Evolutionary conservation across 2,329 filamentous ascomycete species (phyloP), one percentile per base, ranked within the genome.

Genomic region (Fusarium equiseti): DNA sequence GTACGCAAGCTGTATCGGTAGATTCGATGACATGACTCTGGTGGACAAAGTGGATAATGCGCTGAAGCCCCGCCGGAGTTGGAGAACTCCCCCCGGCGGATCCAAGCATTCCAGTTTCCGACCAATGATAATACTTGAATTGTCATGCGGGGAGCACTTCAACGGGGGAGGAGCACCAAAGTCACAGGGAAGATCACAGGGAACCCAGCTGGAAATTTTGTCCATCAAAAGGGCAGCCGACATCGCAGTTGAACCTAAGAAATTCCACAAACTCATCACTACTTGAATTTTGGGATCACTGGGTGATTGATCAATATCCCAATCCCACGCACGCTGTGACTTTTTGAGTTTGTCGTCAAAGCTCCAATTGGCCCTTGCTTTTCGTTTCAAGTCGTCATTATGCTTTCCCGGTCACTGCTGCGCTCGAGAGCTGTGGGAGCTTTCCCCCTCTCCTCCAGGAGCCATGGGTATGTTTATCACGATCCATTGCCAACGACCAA

Each of bases 171-270:
- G 46, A 43, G 44, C 45, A 38, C 60, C 66, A 49, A 65, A 62
- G 77, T 79, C 76, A 79, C 77, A 79, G 77, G 77, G 77, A 77
- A 77, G 73, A 78, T 76, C 76, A 80, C 77, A 79, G 76, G 77
- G 76, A 75, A 48, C 35, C 35, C 18, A 38, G 10, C 50, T 64
- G 71, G 73, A 75, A 71, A 71, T 73, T 72, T 67, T 68, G 70
- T 18, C 35, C 35, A 69, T 55, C 40, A 65, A 71, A 72, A 64
- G 49, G 35, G 43, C 48, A 72, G 67, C 76, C 77, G 75, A 78
- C 68, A 77, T 76, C 78, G 77, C 77, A 71, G 62, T 54, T 27
- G 12, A 59, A 49, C 64, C 59, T 62, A 35, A 69, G 65, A 72
- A 61, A 62, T 70, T 53, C 63, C 65, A 67, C 59, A 67, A 70